phyloP scores from a whole-genome alignment of 2,329 filamentous ascomycete genomes.

The Periconia digitata region DNA sequence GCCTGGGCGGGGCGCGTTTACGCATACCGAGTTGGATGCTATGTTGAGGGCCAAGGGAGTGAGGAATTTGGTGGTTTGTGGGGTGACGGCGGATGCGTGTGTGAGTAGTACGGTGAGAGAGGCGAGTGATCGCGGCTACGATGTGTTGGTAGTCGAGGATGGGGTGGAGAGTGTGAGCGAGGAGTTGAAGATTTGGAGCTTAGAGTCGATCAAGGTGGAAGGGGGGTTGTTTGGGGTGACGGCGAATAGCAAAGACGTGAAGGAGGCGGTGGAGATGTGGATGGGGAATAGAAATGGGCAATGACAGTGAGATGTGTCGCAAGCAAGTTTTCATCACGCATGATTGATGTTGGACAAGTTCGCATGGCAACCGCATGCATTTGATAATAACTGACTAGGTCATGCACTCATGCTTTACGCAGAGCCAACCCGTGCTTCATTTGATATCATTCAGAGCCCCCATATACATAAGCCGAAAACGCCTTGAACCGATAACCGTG shows the following conservation, averaged over 20 bases:
- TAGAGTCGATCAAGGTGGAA: conserved; percentile 29
- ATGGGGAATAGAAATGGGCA: conserved; percentile 1
- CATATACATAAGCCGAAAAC: conserved; percentile 26
- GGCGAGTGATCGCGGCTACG: conserved; percentile 58
- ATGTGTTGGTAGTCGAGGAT: conserved; percentile 56
- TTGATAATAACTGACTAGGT: conserved; percentile 26
- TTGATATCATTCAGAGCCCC: conserved; percentile 23
- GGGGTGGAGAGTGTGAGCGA: conserved; percentile 40
- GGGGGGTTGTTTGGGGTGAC: conserved; percentile 34
- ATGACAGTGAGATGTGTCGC: background rate
- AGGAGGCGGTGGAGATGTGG: conserved; percentile 28
- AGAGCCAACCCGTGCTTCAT: conserved; percentile 20
- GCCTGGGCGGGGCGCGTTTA: conserved; percentile 56
- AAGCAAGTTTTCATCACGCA: conserved; percentile 5
- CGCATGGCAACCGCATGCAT: conserved; percentile 24
- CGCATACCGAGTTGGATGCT: conserved; percentile 57
- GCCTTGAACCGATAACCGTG: conserved; percentile 32
- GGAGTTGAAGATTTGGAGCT: conserved; percentile 31
- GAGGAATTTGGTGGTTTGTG: conserved; percentile 55
- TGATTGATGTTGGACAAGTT: background rate
- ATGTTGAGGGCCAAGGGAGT: conserved; percentile 54
- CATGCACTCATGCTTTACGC: conserved; percentile 13
- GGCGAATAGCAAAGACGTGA: conserved; percentile 19
- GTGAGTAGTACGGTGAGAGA: conserved; percentile 59
- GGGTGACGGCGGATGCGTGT: conserved; percentile 60